These are phyloP conservation scores for Barnettozyma populi DNA, from an alignment of 805 yeast genomes.

Conservation along the genomic window DNA sequence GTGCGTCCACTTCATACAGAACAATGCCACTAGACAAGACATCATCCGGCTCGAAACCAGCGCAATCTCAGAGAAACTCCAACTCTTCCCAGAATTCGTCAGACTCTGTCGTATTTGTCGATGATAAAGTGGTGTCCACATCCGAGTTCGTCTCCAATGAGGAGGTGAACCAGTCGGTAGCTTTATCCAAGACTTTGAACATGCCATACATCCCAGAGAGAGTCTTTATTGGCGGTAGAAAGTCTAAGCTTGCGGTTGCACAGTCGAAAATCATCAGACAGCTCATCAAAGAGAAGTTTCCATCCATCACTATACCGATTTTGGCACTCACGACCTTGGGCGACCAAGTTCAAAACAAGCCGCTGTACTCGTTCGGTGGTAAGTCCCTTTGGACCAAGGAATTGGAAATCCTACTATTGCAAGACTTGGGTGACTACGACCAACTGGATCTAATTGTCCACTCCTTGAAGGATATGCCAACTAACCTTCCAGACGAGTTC, in stretches of 20 bases:
- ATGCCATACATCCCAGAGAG: conserved; percentile 24
- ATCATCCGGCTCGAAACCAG: neutral
- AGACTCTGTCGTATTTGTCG: conserved; percentile 21
- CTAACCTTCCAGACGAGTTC: conserved; percentile 82
- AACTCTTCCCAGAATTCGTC: conserved; percentile 11
- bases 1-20: conserved; percentile 8
- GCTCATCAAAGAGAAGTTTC: conserved; percentile 52
- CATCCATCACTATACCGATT: conserved; percentile 66
- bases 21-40: conserved; percentile 7
- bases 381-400: conserved; percentile 96
- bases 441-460: conserved; percentile 87
- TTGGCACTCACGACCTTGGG: conserved; percentile 83
- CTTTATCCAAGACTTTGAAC: conserved; percentile 9
- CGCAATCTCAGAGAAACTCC: conserved; percentile 6
- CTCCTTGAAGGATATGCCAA: conserved; percentile 90
- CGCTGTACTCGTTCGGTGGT: conserved; percentile 93
- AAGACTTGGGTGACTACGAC: conserved; percentile 54
- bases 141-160: conserved; percentile 4
- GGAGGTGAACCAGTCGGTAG: conserved; percentile 2
- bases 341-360: conserved; percentile 78
- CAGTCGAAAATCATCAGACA: conserved; percentile 75
- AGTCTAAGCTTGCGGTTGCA: conserved; percentile 78
- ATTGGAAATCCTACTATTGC: conserved; percentile 70
- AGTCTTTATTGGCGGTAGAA: conserved; percentile 74
- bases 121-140: conserved; percentile 10